Evolutionary conservation across 805 yeast species (phyloP), one percentile per base, ranked within the genome.

Genomic region (Lachancea quebecensis): DNA sequence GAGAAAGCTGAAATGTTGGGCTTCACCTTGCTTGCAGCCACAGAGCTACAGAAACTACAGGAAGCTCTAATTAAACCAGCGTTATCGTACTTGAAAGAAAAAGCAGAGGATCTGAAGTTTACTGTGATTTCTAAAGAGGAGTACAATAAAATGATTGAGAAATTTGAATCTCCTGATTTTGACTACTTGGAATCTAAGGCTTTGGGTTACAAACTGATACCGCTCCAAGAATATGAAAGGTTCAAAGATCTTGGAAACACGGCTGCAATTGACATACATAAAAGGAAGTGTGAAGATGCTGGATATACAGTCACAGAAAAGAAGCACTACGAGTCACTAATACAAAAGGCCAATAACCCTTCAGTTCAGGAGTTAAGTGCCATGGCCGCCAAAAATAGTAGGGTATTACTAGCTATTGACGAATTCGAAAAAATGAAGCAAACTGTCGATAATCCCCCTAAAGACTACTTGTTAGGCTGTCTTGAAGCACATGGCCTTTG

Each of bases 1-100:
- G 51, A 55, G 14, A 60, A 55, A 16, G 64, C 67, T 3, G 37
- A 53, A 10, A 42, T 45, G 2, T 51, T 58, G 17, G 65, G 58
- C 4, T 53, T 49, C 10, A 46, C 37, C 15, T 39, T 64, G 14
- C 40, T 64, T 11, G 35, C 54, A 2, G 32, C 40, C 10, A 42
- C 40, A 2, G 57, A 52, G 8, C 47, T 52, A 33, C 36, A 50
- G 9, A 49, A 48, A 25, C 39, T 52, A 12, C 38, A 48, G 38
- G 44, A 50, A 17, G 44, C 34, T 33, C 44, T 49, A 9, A 31
- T 29, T 17, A 35, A 42, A 9, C 57, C 51, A 34, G 43, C 59
- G 1, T 8, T 42, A 10, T 52, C 50, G 15, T 50, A 52, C 12
- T 32, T 60, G 2, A 42, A 50, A 10, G 58, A 50, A 1, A 50